Base-by-base conservation (phyloP, 2,329 filamentous ascomycete genomes). In the Ambrosiella cleistominuta region DNA sequence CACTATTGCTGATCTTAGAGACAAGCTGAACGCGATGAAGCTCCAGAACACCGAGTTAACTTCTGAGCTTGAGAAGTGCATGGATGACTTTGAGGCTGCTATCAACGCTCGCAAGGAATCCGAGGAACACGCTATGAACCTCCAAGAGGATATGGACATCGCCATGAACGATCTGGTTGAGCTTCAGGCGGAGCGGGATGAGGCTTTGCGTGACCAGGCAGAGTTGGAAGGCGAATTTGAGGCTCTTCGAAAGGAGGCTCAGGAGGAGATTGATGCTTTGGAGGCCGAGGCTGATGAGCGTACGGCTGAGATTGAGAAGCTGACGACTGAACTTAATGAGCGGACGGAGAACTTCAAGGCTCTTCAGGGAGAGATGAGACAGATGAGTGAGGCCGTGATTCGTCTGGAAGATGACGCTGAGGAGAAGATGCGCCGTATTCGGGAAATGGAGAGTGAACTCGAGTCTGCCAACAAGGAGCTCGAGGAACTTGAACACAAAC, bases 351-450 rank as follows among this genome's bases (percentile, higher is more conserved):
- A 93, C 67, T 91, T 96, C 69, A 82, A 85, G 63, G 86, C 88
- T n/a, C 72, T 98, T 57, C 91, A 97, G 66, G 82, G 85, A 60
- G 93, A 97, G 74, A 93, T 98, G 83, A 86, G 90, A 62, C 85
- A 84, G 64, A 85, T 96, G 70, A 94, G 86, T 65, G 88, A 95
- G 64, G 85, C 85, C 19, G 77, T 97, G 5, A 78, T 96, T 38
- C 78, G 87, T 50, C 77, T 98, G 0, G 93, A 97, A 68, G 90
- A 97, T 67, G 89, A 95, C 64, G 86, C 91, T 57, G 82, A 87
- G 62, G 81, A 79, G 64, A 93, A 90, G 68, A 70, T 85, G 52
- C 81, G 82, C 59, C 82, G 85, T 61, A 93, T 96, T 61, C 80
- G 89, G 66, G 81, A 86, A 62, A 81, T 96, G 6, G 87, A 96